phyloP scores from a whole-genome alignment of 257 asterid genomes.

The Solanum virginianum region DNA sequence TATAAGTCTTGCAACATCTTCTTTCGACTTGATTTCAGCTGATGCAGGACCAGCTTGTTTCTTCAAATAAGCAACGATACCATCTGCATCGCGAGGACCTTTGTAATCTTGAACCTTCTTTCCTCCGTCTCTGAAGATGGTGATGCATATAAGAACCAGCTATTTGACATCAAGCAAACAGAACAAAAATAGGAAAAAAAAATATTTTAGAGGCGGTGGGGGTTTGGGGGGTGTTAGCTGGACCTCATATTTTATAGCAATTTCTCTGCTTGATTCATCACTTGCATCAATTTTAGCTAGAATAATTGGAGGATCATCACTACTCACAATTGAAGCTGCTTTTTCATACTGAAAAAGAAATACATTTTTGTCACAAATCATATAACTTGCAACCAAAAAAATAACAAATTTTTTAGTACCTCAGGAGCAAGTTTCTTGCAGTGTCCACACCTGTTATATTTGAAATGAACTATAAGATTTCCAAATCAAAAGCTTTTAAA shows the following conservation, averaged over 20 bases:
- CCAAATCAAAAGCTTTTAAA: fast-evolving
- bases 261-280: slow-evolving; percentile 38
- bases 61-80: slow-evolving; percentile 58
- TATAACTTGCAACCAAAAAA: not conserved
- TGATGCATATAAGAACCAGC: not conserved
- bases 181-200: not conserved
- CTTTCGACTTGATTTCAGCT: slow-evolving; percentile 46
- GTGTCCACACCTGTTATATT: slow-evolving; percentile 80
- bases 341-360: slow-evolving; percentile 48
- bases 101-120: slow-evolving; percentile 48
- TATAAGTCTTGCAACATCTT: slow-evolving; percentile 35
- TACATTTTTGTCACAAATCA: not conserved
- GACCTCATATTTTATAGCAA: slow-evolving; percentile 45
- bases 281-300: slow-evolving; percentile 74
- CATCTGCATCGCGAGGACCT: slow-evolving; percentile 84
- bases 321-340: slow-evolving; percentile 58
- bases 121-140: slow-evolving; percentile 64
- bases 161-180: not conserved
- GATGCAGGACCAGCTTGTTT: slow-evolving; percentile 85
- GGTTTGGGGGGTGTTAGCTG: not conserved
- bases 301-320: slow-evolving; percentile 55
- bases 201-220: not conserved
- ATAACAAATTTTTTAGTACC: slow-evolving; percentile 23
- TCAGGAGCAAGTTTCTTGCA: slow-evolving; percentile 91
- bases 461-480: not conserved